Conservation (phyloP, 148 eudicot genomes). For the Camellia sinensis region DNA sequence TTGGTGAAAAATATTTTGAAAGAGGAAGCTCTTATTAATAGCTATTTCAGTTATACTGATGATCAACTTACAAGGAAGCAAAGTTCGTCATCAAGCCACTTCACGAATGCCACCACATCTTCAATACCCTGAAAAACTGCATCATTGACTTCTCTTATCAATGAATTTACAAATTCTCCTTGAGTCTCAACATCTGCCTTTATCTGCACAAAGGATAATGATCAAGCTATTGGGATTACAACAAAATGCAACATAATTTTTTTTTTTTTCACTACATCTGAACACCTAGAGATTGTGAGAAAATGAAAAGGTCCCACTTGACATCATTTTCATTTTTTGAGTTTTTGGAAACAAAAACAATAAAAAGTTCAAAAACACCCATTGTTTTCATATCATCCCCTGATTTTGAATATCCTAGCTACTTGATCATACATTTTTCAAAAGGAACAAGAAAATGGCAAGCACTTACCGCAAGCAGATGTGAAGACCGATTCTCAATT, state of each 20-base stretch:
- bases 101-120: conserved; percentile 79
- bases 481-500: conserved; percentile 78
- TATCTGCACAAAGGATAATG: conserved; percentile 38
- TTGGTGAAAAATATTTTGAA: background rate
- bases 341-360: no score
- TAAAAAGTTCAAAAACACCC: no score
- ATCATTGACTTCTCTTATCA: conserved; percentile 66
- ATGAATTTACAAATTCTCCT: conserved; percentile 74
- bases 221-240: conserved; percentile 6
- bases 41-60: background rate
- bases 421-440: background rate
- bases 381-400: no score
- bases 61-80: conserved; percentile 67
- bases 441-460: background rate
- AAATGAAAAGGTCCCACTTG: background rate
- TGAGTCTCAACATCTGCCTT: conserved; percentile 91
- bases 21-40: background rate
- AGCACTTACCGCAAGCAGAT: conserved; percentile 81
- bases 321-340: no score
- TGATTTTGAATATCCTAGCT: background rate
- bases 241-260: background rate
- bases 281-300: background rate
- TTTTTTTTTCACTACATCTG: conserved; percentile 6
- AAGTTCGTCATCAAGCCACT: conserved; percentile 94
- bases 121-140: conserved; percentile 64